Evolutionary conservation across 768 basidiomycete genomes (phyloP), one percentile per base, ranked within the genome.

Genomic region (Dacryopinax spathularia): DNA sequence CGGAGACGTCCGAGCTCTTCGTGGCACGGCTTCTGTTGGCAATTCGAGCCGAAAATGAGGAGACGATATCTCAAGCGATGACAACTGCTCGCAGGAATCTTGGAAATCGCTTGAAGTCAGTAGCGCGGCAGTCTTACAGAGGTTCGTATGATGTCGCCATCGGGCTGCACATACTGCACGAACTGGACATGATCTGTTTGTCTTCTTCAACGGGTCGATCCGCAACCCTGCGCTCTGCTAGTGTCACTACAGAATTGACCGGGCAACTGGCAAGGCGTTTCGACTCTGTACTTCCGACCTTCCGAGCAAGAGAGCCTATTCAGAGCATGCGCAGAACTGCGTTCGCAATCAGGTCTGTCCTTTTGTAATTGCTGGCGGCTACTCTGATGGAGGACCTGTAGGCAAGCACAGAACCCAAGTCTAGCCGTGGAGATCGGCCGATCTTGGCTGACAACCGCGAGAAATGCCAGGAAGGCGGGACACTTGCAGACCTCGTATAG

Each of bases 401-500:
- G 48, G 18, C 22, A 56, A 56, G 5, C 48, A 31, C 22, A 25
- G 22, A 22, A 56, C 7, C 66, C 61, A 29, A 37, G 36, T 13
- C 60, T 68, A 6, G 65, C 68, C 34, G 75, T 75, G 15, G 85
- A 88, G 68, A 85, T 94, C 35, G 88, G 91, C 2, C 80, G 81
- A 56, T 85, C 91, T 0, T 99, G 96, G 96, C 80, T 98, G 13
- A 79, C 83, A 29, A 97, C 88, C 65, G 88, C 94, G n/a, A 97
- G 94, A 72, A 92, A 93, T 63, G 96, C 96, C 34, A 79, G 96
- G 34, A 99, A 97, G 72, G 89, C 93, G 2, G 88, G 91, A 0
- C 93, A 98, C 72, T 86, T 84, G 79, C 95, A 97, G 75, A 97
- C 95, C 0, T 92, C 96, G 1, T 99, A 98, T 72, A 96, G 90